Percentiles rank a stretch among this genome's conserved stretches.
Evolutionary conservation across 257 asterid species (phyloP).

Genomic region (Petrea volubilis): DNA sequence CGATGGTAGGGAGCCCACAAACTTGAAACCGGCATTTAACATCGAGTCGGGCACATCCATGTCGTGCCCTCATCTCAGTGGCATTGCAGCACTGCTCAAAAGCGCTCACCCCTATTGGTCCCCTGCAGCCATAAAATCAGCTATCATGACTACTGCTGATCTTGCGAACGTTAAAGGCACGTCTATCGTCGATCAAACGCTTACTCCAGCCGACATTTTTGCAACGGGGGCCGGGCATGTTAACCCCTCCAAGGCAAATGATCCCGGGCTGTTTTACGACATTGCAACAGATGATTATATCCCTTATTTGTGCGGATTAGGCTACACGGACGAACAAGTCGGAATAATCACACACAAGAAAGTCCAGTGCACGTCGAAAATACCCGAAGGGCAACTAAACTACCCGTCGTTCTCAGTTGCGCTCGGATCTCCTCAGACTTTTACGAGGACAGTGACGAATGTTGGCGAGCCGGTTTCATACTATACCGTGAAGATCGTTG

Average conservation of each 20-base stretch:
- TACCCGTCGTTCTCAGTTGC: conserved; percentile 40
- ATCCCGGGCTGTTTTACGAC: conserved; percentile 41
- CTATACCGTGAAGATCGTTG: conserved; percentile 22
- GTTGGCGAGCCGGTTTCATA: conserved; percentile 38
- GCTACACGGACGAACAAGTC: conserved; percentile 33
- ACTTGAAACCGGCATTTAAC: conserved; percentile 22
- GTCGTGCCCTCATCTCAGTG: conserved; percentile 41
- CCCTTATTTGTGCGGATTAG: conserved; percentile 36
- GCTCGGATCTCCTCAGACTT: conserved; percentile 31
- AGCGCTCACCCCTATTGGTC: conserved; percentile 42
- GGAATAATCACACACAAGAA: conserved; percentile 13
- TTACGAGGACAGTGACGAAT: conserved; percentile 40
- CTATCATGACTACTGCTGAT: conserved; percentile 37
- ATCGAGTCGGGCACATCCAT: conserved; percentile 40
- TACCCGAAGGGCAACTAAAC: conserved; percentile 38
- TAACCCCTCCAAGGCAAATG: conserved; percentile 36
- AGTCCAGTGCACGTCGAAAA: conserved; percentile 22
- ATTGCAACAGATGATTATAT: conserved; percentile 27
- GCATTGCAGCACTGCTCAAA: conserved; percentile 35
- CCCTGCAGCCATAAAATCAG: conserved; percentile 38
- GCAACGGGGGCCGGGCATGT: conserved; percentile 42
- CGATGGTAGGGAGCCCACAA: neutral
- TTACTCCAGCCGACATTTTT: conserved; percentile 23
- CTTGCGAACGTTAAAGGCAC: neutral
- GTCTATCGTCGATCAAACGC: conserved; percentile 26